phyloP scores from a whole-genome alignment of 1,284 basidiomycete genomes.

The Ustilago trichophora region DNA sequence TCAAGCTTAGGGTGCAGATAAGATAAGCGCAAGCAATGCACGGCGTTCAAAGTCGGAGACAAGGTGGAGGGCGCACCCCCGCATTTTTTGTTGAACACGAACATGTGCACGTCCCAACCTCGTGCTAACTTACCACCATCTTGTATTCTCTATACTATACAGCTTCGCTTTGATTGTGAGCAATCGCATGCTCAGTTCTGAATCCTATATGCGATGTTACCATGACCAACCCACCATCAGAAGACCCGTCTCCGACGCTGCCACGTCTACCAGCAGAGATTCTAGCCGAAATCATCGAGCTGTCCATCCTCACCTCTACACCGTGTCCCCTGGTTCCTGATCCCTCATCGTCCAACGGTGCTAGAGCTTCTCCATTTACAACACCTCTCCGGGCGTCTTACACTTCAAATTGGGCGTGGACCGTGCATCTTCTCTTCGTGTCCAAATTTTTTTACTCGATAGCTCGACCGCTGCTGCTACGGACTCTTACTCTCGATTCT shows the following conservation, averaged over 20 bases:
- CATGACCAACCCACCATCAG: too few relatives aligned
- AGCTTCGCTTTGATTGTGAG: too few relatives aligned
- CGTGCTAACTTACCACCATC: too few relatives aligned
- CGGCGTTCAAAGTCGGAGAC: too few relatives aligned
- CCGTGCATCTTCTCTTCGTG: slow-evolving; percentile 9
- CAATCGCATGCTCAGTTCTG: too few relatives aligned
- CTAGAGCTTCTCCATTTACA: slow-evolving; percentile 2
- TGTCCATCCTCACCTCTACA: slow-evolving; percentile 22
- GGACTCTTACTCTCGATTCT: slow-evolving; percentile 24
- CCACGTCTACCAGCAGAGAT: slow-evolving; percentile 30
- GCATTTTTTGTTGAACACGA: too few relatives aligned
- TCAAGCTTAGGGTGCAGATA: too few relatives aligned
- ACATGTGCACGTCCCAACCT: slow-evolving; percentile 15
- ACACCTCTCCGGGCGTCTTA: slow-evolving; percentile 6
- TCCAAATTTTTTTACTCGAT: slow-evolving; percentile 24
- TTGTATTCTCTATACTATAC: too few relatives aligned
- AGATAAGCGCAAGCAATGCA: too few relatives aligned
- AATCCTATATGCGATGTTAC: too few relatives aligned
- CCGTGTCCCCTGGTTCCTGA: slow-evolving; percentile 10
- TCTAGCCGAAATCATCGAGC: slow-evolving; percentile 31
- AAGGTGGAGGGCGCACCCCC: too few relatives aligned
- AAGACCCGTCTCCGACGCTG: background rate
- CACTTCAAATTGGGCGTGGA: slow-evolving; percentile 19
- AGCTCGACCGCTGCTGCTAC: slow-evolving; percentile 23
- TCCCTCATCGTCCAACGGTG: background rate